Evolutionary conservation across 257 asterid genomes (phyloP), one percentile per base, ranked within the genome.

Genomic region (Rauvolfia tetraphylla): DNA sequence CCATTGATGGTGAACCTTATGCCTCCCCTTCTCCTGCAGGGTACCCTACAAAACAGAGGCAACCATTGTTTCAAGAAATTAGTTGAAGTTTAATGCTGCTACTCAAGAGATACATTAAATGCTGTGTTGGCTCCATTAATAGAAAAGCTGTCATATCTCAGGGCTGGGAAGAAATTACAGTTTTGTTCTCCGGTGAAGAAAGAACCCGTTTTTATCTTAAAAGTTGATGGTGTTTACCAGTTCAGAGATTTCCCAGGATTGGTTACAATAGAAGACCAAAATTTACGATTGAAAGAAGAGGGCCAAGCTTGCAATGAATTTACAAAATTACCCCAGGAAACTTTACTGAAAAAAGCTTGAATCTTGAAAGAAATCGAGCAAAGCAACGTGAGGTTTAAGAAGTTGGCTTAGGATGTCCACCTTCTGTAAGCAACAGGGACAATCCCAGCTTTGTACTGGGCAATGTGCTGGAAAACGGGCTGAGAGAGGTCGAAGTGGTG

Each of bases 1-100:
- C 98, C 98, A 67, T 93, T 93, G 15, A 93, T 86, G 13, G 95
- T 88, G 93, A 93, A 93, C 88, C 98, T 87, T 36, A 93, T 88
- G 8, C 96, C 98, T 0, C 98, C 98, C 80, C 84, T 90, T 83
- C 91, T 93, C 31, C 87, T 78, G 73, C 98, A 93, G 48, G 95
- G 83, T 18, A 91, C 97, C 97, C 98, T 91, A 75, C 76, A 83
- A 23, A 9, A 17, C 5, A 38, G 53, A 33, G 17, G 7, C 13
- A 25, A 41, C 27, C 49, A 5, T 13, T 34, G 7, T 71, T 33
- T 15, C 27, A 33, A 20, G 27, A 22, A 36, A 33, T 51, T 11
- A 51, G 66, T 34, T 22, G 10, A 29, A 29, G 0, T 68, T 39
- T 3, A n/a, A 5, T 17, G 51, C 22, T 44, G 20, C 17, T 9